Conservation (phyloP, 352 stramenopile species). For the Phytophthora tentaculata region DNA sequence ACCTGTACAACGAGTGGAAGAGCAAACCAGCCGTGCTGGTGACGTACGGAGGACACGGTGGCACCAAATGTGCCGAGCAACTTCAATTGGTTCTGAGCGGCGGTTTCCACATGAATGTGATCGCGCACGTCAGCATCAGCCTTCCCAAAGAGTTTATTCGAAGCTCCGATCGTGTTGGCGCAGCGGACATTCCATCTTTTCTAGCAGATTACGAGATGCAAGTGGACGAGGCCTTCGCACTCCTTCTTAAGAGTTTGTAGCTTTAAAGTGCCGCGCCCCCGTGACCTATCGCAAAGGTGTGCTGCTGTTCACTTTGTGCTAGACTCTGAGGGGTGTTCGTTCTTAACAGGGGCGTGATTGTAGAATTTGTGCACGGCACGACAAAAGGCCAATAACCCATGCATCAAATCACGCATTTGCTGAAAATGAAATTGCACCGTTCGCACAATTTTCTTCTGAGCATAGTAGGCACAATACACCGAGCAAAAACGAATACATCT, state of each 20-base stretch:
- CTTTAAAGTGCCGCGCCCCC: too few relatives aligned
- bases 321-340: too few relatives aligned
- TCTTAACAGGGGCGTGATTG: too few relatives aligned
- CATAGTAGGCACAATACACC: too few relatives aligned
- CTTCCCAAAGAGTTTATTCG: conserved; percentile 29
- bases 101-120: conserved; percentile 29
- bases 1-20: conserved; percentile 34
- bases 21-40: conserved; percentile 30
- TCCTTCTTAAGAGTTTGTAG: conserved; percentile 23
- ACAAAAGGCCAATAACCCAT: too few relatives aligned
- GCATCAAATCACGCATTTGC: too few relatives aligned
- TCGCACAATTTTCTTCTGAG: too few relatives aligned
- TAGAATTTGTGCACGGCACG: too few relatives aligned
- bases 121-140: conserved; percentile 26
- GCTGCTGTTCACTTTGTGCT: too few relatives aligned
- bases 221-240: conserved; percentile 27
- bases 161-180: conserved; percentile 18
- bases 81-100: conserved; percentile 22
- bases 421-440: too few relatives aligned
- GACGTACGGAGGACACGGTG: conserved; percentile 30
- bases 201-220: conserved; percentile 27
- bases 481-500: too few relatives aligned
- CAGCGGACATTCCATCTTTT: conserved; percentile 15
- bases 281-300: too few relatives aligned
- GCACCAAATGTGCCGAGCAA: conserved; percentile 32